Base-by-base conservation (phyloP, 2,329 filamentous ascomycete species). In the Cercospora brassicicola region DNA sequence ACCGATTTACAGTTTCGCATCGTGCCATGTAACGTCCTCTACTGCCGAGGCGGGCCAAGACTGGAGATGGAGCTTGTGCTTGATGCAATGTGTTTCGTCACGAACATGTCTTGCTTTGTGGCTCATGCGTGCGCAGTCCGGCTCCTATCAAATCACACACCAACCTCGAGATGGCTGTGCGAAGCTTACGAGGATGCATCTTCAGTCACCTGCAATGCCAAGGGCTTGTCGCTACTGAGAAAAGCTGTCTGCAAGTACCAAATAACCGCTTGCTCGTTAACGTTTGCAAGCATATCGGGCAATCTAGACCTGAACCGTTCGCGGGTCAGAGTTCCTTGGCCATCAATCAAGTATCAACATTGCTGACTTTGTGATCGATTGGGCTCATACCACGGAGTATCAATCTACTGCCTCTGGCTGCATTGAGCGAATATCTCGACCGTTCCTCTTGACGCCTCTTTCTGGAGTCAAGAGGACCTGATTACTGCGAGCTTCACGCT, bases 31-130 rank as follows among this genome's bases (percentile, higher is more conserved):
- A 51, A 51, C 20, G 45, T 15, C 30, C 53, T 33, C 53, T 57
- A 13, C 15, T 33, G 53, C 53, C 53, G 26, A 57, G 53, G 53
- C 53, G 53, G 26, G 53, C 53, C 53, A 57, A 57, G 53, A 57
- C 53, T 57, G 23, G 26, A 33, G 23, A 30, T 57, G 15, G 53
- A 57, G 53, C 53, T 57, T 30, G 53, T 30, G 53, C 15, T 57
- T 57, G 26, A 4, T 23, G 53, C 53, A 57, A 31, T 57, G 26
- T 10, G 53, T 33, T 57, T 28, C 26, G 23, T 57, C n/a, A 57
- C 53, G 26, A 30, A 15, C 53, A 31, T 57, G 53, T 30, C 53
- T 30, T 57, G 53, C 30, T 30, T 33, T 57, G 53, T 57, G 53
- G 48, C 53, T 30, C 13, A 33, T 57, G 26, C 53, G 53, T 18